Evolutionary conservation across 2,329 filamentous ascomycete species (phyloP), one percentile per base, ranked within the genome.

Genomic region (Neoascochyta sp.): DNA sequence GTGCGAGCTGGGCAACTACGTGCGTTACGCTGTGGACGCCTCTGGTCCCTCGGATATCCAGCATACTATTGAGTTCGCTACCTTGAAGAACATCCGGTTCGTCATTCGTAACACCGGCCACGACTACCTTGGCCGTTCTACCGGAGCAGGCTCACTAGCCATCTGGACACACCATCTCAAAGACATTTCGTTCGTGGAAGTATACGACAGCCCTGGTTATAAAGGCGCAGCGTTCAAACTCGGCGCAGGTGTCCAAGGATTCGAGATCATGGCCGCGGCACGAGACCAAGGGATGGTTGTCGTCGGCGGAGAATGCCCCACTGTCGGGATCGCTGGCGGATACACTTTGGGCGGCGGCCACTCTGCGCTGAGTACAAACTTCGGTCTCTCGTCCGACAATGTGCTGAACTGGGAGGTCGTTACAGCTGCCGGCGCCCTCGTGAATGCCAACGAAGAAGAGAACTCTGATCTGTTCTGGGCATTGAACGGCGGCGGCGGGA

Each of bases 341-440:
- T 50, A 46, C 21, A 29, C 39, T 1, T 34, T 43, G 15, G 45
- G 70, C 3, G 74, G 71, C 16, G 75, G 75, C 0, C 71, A 78
- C 52, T 69, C 66, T 7, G 70, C 70, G 5, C 48, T 78, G 22
- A 67, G 66, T 11, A 62, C 63, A 14, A 56, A 65, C 25, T 70
- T 68, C 41, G 54, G 54, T 3, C 43, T 57, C 13, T 44, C 43
- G 4, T 49, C 43, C 5, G 53, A 57, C 25, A 46, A 54, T 8
- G 45, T 53, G 4, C 24, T 50, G 2, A 32, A 39, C 6, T 43
- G 41, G 14, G 34, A 54, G 18, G 49, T 56, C 16, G 50, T 52
- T 2, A 51, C 54, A 11, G 46, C 53, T 1, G 19, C 22, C 24
- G 47, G 45, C 3, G 32, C 32, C 11, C 30, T 51, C 16, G 32